These are phyloP conservation scores for Salix arbutifolia DNA, from an alignment of 345 rosid species.

Conservation along the genomic window DNA sequence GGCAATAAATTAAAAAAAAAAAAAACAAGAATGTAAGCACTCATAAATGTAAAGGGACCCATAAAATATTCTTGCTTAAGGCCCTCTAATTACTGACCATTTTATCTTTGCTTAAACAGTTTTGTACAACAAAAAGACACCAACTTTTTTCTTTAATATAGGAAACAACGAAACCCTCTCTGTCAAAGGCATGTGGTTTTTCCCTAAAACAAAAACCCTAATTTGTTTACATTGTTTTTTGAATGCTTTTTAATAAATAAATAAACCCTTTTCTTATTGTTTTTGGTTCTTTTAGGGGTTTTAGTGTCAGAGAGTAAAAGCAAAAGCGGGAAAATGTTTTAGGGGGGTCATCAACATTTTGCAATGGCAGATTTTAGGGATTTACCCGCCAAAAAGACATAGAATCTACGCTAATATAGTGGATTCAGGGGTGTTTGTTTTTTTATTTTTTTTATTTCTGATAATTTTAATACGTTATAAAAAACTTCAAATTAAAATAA, in stretches of 20 bases:
- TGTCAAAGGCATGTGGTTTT: conserved; percentile 27
- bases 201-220: conserved; percentile 17
- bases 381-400: conserved; percentile 55
- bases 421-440: conserved; percentile 18
- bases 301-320: conserved; percentile 18
- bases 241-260: neutral
- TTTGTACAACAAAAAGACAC: conserved; percentile 18
- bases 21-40: conserved; percentile 5
- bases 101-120: conserved; percentile 17
- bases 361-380: conserved; percentile 15
- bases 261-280: conserved; percentile 6
- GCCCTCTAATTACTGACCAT: conserved; percentile 14
- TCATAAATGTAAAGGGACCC: conserved; percentile 34
- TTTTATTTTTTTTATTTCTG: too few species aligned
- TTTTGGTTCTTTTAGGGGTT: conserved; percentile 26
- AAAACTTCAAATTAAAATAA: too few species aligned
- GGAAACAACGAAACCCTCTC: conserved; percentile 23
- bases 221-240: conserved; percentile 3
- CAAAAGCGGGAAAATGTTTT: conserved; percentile 35
- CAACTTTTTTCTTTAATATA: conserved; percentile 22
- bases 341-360: neutral
- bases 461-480: too few species aligned
- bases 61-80: conserved; percentile 14
- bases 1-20: conserved; percentile 5
- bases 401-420: conserved; percentile 18